These are phyloP conservation scores for Colletotrichum sp. DNA, from an alignment of 2,329 filamentous ascomycete species.

Conservation along the genomic window DNA sequence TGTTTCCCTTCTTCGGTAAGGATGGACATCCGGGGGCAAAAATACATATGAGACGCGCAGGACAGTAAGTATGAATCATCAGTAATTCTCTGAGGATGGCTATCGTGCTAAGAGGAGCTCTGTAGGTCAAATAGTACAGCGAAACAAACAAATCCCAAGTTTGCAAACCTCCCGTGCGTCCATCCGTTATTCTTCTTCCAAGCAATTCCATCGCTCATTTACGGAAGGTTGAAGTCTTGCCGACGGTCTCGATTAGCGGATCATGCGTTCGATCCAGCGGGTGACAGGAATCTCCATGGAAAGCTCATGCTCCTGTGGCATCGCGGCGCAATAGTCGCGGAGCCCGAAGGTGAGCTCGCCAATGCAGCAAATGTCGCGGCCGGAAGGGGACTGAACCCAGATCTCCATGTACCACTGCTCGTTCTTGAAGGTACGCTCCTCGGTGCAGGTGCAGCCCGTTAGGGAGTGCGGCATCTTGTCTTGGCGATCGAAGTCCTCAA, in stretches of 20 bases:
- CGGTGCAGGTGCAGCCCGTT: conserved; percentile 43
- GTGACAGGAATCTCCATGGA: background rate
- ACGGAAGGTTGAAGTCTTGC: background rate
- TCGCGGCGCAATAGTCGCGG: background rate
- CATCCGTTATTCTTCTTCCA: background rate
- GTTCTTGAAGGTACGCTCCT: conserved; percentile 37
- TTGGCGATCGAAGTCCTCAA: conserved; percentile 26
- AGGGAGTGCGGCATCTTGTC: conserved; percentile 29
- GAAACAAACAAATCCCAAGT: conserved; percentile 10
- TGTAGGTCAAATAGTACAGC: conserved; percentile 16
- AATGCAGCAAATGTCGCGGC: background rate
- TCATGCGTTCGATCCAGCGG: background rate
- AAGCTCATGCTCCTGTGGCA: background rate
- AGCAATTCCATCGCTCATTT: background rate
- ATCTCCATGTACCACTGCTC: background rate
- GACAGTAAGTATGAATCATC: conserved; percentile 6
- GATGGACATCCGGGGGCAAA: background rate
- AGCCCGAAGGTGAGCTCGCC: background rate
- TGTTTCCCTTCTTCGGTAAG: background rate
- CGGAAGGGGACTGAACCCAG: background rate
- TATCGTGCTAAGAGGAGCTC: conserved; percentile 7
- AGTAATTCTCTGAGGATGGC: conserved; percentile 11
- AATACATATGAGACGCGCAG: background rate
- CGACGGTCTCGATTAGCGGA: background rate
- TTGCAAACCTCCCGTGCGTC: background rate